Evolutionary conservation across 768 basidiomycete species (phyloP).

Genomic region (Suillus paluster): DNA sequence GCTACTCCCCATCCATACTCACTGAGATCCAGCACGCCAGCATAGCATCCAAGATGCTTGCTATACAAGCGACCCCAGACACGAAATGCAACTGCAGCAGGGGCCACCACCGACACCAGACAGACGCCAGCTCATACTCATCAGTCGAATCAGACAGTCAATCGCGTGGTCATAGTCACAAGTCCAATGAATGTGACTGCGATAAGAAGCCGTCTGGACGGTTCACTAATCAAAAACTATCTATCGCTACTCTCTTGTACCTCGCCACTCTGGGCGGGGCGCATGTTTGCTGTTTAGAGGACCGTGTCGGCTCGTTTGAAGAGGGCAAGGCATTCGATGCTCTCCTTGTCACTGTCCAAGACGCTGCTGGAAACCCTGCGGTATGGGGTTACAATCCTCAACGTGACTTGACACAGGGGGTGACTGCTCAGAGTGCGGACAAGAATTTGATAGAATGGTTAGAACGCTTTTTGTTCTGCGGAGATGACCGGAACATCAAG

Average conservation of each 20-base stretch:
- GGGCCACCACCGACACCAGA: not conserved
- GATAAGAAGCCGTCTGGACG: constrained; percentile 3
- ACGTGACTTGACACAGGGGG: constrained; percentile 38
- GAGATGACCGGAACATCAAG: constrained; percentile 83
- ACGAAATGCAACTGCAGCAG: constrained; percentile 3
- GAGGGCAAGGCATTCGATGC: constrained; percentile 92
- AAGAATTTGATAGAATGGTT: constrained; percentile 57
- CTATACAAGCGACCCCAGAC: constrained; percentile 45
- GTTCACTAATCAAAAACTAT: constrained; percentile 66
- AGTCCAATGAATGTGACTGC: constrained; percentile 10
- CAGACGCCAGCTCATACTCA: not conserved
- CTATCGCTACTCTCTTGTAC: constrained; percentile 78
- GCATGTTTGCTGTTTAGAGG: constrained; percentile 71
- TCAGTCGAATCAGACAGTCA: constrained; percentile 2
- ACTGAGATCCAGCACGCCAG: constrained; percentile 74
- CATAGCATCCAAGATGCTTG: constrained; percentile 78
- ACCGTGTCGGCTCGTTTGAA: constrained; percentile 75
- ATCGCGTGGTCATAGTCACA: constrained; percentile 8
- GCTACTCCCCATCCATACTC: constrained; percentile 82
- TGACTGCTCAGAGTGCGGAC: constrained; percentile 28
- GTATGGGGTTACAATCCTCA: constrained; percentile 47
- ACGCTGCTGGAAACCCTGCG: constrained; percentile 56
- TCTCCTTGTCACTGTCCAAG: constrained; percentile 64
- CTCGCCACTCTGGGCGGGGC: constrained; percentile 95
- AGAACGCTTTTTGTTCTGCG: constrained; percentile 86